A percentile compares a stretch with the other conserved stretches of the same genome.
phyloP scores from a whole-genome alignment of 495 filamentous ascomycete species.

The Neurospora sp. region DNA sequence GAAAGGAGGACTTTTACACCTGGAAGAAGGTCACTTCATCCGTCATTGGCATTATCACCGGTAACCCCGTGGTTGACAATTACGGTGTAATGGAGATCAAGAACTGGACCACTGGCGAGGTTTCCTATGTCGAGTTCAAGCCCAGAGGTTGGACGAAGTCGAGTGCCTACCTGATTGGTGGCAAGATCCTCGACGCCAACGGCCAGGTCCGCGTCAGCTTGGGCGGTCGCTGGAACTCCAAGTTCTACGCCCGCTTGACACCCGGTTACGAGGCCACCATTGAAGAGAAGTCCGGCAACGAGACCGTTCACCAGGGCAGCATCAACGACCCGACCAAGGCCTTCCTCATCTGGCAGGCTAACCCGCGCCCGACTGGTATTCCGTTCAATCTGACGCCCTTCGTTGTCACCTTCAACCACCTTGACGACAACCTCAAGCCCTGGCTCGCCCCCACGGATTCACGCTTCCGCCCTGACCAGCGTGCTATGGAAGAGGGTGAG shows the following conservation, averaged over 20 bases:
- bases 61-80: slow-evolving; percentile 94
- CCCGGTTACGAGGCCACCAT: slow-evolving; percentile 74
- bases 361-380: slow-evolving; percentile 68
- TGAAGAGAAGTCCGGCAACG: slow-evolving; percentile 43
- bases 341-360: slow-evolving; percentile 85
- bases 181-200: slow-evolving; percentile 66
- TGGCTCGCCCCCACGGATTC: slow-evolving; percentile 88
- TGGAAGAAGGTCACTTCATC: slow-evolving; percentile 99
- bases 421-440: slow-evolving; percentile 62
- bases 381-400: slow-evolving; percentile 98
- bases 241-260: slow-evolving; percentile 86
- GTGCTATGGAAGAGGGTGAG: slow-evolving; percentile 97
- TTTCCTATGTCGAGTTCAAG: slow-evolving; percentile 90
- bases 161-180: slow-evolving; percentile 76
- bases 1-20: slow-evolving; percentile 80
- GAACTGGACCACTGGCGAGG: slow-evolving; percentile 90
- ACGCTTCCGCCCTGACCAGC: slow-evolving; percentile 80
- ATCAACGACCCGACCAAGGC: slow-evolving; percentile 54
- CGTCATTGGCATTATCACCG: slow-evolving; percentile 96
- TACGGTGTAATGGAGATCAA: slow-evolving; percentile 96
- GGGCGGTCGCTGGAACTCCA: slow-evolving; percentile 94
- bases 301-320: slow-evolving; percentile 27
- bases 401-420: slow-evolving; percentile 82
- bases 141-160: slow-evolving; percentile 88
- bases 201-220: slow-evolving; percentile 76